Percentiles rank a stretch among this genome's conserved stretches.
Conservation (phyloP, 805 yeast genomes). For the Ogataea henricii region DNA sequence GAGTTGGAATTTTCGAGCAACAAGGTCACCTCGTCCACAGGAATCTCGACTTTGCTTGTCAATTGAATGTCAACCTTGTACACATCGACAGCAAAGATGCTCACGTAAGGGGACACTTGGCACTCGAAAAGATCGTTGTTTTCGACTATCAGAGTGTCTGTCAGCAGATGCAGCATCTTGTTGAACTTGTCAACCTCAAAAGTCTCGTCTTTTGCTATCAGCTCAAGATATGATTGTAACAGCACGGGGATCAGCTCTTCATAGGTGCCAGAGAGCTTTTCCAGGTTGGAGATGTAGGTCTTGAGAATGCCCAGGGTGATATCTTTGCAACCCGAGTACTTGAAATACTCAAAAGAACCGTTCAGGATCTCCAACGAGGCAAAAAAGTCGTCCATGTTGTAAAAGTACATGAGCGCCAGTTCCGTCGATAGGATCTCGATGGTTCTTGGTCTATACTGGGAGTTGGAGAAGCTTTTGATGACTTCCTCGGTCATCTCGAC, state of each 20-base stretch:
- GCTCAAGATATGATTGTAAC: slow-evolving; percentile 41
- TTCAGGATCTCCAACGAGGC: slow-evolving; percentile 65
- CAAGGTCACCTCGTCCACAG: slow-evolving; percentile 20
- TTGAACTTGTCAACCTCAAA: slow-evolving; percentile 26
- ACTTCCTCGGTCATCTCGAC: slow-evolving; percentile 57
- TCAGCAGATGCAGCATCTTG: slow-evolving; percentile 16
- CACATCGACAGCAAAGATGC: slow-evolving; percentile 37
- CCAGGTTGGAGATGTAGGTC: slow-evolving; percentile 69
- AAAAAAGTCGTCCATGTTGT: slow-evolving; percentile 54
- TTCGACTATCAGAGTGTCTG: slow-evolving; percentile 15
- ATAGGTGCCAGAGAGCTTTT: slow-evolving; percentile 35
- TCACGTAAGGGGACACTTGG: slow-evolving; percentile 40
- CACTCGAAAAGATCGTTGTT: slow-evolving; percentile 39
- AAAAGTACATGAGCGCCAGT: slow-evolving; percentile 65
- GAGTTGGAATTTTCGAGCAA: slow-evolving; percentile 14
- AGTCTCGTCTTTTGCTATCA: slow-evolving; percentile 28
- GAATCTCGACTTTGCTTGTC: slow-evolving; percentile 27
- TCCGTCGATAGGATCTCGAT: slow-evolving; percentile 78
- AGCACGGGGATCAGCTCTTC: slow-evolving; percentile 31
- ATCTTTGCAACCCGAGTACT: slow-evolving; percentile 70
- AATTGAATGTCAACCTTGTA: slow-evolving; percentile 41
- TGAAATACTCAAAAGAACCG: slow-evolving; percentile 68
- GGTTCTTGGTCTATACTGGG: slow-evolving; percentile 57
- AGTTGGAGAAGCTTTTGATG: slow-evolving; percentile 50
- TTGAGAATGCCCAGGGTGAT: slow-evolving; percentile 69